Percentiles rank a stretch among this genome's conserved stretches.
Evolutionary conservation across 1,284 basidiomycete genomes (phyloP).

Genomic region (Pseudozyma sp.): DNA sequence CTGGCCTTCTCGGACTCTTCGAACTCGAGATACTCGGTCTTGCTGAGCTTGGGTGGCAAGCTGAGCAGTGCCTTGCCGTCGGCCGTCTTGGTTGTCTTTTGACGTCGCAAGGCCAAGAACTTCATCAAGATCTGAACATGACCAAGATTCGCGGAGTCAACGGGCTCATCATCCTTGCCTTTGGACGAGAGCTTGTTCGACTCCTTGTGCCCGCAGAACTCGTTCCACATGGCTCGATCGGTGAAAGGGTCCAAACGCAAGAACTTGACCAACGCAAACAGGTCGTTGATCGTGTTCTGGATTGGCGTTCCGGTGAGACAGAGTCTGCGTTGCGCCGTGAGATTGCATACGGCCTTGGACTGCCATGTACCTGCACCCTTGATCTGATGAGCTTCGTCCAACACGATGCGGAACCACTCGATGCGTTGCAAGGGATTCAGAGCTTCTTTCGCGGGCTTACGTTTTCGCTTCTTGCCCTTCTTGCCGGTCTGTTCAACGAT

Average conservation of each 20-base stretch:
- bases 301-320: slow-evolving; percentile 97
- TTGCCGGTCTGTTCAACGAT: slow-evolving; percentile 19
- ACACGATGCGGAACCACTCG: slow-evolving; percentile 96
- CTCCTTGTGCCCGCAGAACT: slow-evolving; percentile 89
- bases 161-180: slow-evolving; percentile 47
- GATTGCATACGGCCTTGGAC: slow-evolving; percentile 92
- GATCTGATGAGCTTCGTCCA: slow-evolving; percentile 94
- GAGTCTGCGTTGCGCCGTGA: slow-evolving; percentile 90
- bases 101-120: slow-evolving; percentile 92
- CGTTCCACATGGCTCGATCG: slow-evolving; percentile 91
- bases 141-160: slow-evolving; percentile 86
- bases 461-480: slow-evolving; percentile 70
- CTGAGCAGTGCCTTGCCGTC: slow-evolving; percentile 86
- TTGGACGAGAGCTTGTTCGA: slow-evolving; percentile 71
- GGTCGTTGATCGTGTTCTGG: slow-evolving; percentile 98
- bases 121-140: slow-evolving; percentile 98
- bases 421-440: slow-evolving; percentile 92
- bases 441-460: slow-evolving; percentile 73
- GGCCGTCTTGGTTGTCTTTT: slow-evolving; percentile 86
- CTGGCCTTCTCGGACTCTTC: slow-evolving; percentile 83
- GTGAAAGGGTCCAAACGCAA: slow-evolving; percentile 90
- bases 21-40: slow-evolving; percentile 86
- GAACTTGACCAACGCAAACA: slow-evolving; percentile 96
- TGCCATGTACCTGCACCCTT: slow-evolving; percentile 95
- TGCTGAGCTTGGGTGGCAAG: slow-evolving; percentile 84